phyloP scores from a whole-genome alignment of 257 asterid species.

The Solanum ossicruentum region DNA sequence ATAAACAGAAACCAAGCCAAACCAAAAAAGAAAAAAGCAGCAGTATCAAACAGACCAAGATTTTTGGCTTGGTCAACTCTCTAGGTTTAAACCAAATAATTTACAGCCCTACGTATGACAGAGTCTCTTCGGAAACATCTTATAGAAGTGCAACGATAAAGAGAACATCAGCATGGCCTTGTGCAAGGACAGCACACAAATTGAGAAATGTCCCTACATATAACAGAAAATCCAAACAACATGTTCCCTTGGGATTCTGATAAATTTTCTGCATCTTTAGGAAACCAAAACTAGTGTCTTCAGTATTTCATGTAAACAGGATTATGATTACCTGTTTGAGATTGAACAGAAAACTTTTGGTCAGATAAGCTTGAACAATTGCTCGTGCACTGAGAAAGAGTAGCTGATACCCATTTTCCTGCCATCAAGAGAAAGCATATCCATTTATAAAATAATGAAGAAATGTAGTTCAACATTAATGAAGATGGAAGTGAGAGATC shows the following conservation, averaged over 20 bases:
- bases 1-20: background rate
- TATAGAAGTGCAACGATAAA: slow-evolving; percentile 3
- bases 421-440: background rate
- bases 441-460: background rate
- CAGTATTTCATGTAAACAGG: background rate
- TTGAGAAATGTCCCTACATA: background rate
- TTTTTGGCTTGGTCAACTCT: background rate
- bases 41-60: background rate
- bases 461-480: background rate
- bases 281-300: background rate
- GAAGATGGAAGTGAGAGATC: background rate
- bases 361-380: slow-evolving; percentile 92
- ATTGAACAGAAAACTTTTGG: slow-evolving; percentile 79
- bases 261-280: background rate
- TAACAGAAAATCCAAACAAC: background rate
- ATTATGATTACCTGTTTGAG: slow-evolving; percentile 72
- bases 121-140: slow-evolving; percentile 3
- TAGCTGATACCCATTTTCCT: slow-evolving; percentile 98
- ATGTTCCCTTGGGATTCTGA: background rate
- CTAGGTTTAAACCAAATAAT: background rate
- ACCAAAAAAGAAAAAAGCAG: too few relatives aligned
- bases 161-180: slow-evolving; percentile 13
- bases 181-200: slow-evolving; percentile 12
- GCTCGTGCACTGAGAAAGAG: slow-evolving; percentile 97
- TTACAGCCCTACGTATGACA: background rate